phyloP scores from a whole-genome alignment of 345 rosid genomes.

The Citrus reticulata region DNA sequence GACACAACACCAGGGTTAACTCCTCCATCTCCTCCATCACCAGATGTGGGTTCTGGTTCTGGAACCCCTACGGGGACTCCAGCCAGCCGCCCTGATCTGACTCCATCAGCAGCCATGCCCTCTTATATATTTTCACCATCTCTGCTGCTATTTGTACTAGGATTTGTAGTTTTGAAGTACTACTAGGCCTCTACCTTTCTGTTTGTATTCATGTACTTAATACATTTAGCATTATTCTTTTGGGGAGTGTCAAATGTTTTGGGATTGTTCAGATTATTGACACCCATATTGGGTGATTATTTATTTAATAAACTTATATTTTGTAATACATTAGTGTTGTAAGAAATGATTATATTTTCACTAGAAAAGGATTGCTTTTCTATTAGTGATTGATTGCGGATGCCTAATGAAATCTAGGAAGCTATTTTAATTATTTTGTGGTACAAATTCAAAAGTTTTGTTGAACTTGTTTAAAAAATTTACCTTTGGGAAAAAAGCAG shows the following conservation, averaged over 20 bases:
- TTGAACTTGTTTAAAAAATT: not conserved
- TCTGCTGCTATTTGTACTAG: conserved; percentile 41
- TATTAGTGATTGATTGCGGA: not conserved
- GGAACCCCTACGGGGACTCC: conserved; percentile 39
- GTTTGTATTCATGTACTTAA: not conserved
- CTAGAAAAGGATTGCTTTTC: not conserved
- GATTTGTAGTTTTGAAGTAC: conserved; percentile 35
- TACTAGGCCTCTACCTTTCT: conserved; percentile 19
- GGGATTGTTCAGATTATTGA: not conserved
- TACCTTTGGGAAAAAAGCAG: no score
- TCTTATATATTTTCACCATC: conserved; percentile 38
- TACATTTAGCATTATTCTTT: conserved; percentile 9
- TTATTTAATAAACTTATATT: not conserved
- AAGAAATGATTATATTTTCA: not conserved
- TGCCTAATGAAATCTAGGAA: not conserved
- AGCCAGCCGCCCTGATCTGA: conserved; percentile 51
- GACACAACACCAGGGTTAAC: conserved; percentile 43
- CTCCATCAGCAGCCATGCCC: conserved; percentile 52
- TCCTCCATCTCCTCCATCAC: conserved; percentile 55
- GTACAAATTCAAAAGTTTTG: no score
- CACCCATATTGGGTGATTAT: conserved; percentile 20
- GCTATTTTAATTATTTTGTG: not conserved
- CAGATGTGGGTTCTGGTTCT: conserved; percentile 18
- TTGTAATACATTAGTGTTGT: not conserved
- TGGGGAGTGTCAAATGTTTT: conserved; percentile 5